A percentile compares a stretch with the other conserved stretches of the same genome.
Evolutionary conservation across 2,329 filamentous ascomycete species (phyloP).

Genomic region (Colletotrichum limetticola): DNA sequence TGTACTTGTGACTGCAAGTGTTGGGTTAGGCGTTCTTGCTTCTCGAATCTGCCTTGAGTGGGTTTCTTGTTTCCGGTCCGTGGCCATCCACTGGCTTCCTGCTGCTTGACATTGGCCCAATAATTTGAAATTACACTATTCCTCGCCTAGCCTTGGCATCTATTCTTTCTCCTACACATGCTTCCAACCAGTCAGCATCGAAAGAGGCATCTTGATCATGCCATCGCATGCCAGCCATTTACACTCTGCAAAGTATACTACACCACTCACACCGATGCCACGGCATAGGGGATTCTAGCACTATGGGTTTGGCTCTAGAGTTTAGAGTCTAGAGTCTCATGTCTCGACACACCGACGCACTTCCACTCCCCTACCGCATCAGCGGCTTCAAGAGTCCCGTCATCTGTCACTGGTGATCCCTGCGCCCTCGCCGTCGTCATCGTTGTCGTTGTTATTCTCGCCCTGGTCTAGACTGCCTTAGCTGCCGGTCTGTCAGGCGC

Average conservation of each 20-base stretch:
- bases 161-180: not conserved
- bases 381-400: not conserved
- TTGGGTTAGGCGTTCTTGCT: constrained; percentile 27
- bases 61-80: constrained; percentile 21
- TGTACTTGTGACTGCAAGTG: constrained; percentile 1
- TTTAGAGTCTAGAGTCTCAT: not conserved
- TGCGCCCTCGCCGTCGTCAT: not conserved
- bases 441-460: not conserved
- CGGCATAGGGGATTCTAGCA: not conserved
- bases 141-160: constrained; percentile 30
- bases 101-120: constrained; percentile 19
- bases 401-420: not conserved
- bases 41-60: constrained; percentile 31
- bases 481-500: constrained; percentile 9
- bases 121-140: constrained; percentile 32
- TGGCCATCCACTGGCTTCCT: constrained; percentile 6
- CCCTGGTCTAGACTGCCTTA: constrained; percentile 7
- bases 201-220: not conserved
- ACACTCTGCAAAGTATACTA: not conserved
- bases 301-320: not conserved
- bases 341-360: not conserved
- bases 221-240: not conserved
- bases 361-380: not conserved
- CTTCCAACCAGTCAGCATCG: not conserved
- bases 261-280: not conserved